These are phyloP conservation scores for Leersia perrieri DNA, from an alignment of 176 grass and related monocot genomes.

Conservation along the genomic window DNA sequence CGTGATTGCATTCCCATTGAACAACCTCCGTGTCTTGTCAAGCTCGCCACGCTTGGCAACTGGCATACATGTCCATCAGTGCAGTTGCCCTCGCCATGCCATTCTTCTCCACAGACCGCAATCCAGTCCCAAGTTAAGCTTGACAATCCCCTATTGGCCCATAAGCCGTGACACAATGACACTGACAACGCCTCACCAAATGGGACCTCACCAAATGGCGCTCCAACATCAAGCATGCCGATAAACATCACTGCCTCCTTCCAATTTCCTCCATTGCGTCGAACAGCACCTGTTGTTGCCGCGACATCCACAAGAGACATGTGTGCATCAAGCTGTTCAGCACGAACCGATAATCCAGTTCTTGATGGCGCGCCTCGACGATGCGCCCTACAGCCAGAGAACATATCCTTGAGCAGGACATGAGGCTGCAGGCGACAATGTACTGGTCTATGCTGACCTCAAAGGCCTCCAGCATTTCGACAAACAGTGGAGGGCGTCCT, in stretches of 20 bases:
- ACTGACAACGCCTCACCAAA: constrained; percentile 55
- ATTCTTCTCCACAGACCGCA: constrained; percentile 39
- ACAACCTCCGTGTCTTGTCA: constrained; percentile 37
- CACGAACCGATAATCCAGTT: constrained; percentile 57
- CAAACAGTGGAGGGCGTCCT: constrained; percentile 54
- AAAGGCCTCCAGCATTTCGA: constrained; percentile 44
- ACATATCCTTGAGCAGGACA: constrained; percentile 46
- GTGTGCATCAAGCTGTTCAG: constrained; percentile 61
- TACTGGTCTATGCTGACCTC: constrained; percentile 42
- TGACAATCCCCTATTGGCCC: constrained; percentile 31
- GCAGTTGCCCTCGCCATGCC: constrained; percentile 31
- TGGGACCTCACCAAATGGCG: constrained; percentile 57
- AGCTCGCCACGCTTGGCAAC: constrained; percentile 57
- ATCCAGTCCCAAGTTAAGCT: constrained; percentile 37
- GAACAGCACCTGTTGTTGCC: constrained; percentile 41
- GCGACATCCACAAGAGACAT: constrained; percentile 44
- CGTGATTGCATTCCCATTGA: constrained; percentile 49
- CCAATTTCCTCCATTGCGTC: constrained; percentile 30
- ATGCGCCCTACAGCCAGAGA: constrained; percentile 9
- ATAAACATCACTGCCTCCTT: constrained; percentile 48
- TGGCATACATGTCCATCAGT: constrained; percentile 57
- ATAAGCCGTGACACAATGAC: constrained; percentile 38
- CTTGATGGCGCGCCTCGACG: constrained; percentile 57
- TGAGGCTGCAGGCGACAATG: constrained; percentile 51
- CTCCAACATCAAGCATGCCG: constrained; percentile 38